Evolutionary conservation across 2,329 filamentous ascomycete species (phyloP).

Genomic region (Colletotrichum trifolii): DNA sequence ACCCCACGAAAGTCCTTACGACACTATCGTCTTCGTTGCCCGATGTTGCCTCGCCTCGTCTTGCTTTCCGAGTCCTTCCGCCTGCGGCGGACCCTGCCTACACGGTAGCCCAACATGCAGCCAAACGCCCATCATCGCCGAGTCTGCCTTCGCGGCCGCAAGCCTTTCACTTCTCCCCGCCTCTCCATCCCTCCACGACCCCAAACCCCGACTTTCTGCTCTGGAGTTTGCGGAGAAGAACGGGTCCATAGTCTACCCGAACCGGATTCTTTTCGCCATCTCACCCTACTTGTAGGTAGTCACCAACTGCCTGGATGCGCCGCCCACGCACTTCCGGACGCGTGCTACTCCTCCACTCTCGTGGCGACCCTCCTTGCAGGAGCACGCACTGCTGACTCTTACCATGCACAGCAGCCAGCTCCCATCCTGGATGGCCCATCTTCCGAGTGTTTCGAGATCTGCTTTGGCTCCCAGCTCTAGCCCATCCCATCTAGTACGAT

Average conservation of each 20-base stretch:
- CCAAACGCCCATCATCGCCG: slow-evolving; percentile 10
- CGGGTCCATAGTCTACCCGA: slow-evolving; percentile 20
- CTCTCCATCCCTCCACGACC: slow-evolving; percentile 29
- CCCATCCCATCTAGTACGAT: background rate
- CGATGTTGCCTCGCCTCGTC: background rate
- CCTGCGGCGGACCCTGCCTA: too few species aligned
- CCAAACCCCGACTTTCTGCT: slow-evolving; percentile 25
- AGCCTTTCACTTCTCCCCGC: slow-evolving; percentile 8
- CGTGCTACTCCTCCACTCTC: slow-evolving; percentile 17
- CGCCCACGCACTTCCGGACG: too few species aligned
- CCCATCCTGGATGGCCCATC: slow-evolving; percentile 29
- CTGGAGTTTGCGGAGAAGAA: slow-evolving; percentile 31
- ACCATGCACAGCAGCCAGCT: slow-evolving; percentile 15
- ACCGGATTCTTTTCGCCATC: slow-evolving; percentile 23
- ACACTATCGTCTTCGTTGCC: background rate
- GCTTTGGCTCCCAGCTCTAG: slow-evolving; percentile 13
- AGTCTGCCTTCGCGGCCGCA: slow-evolving; percentile 1
- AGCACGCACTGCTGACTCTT: slow-evolving; percentile 8
- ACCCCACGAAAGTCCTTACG: too few species aligned
- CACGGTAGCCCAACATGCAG: background rate
- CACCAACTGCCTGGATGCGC: slow-evolving; percentile 3
- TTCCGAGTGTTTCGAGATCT: slow-evolving; percentile 21
- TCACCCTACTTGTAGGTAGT: background rate
- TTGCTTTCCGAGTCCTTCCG: background rate
- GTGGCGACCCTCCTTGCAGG: slow-evolving; percentile 19